Base-by-base conservation (phyloP, 73 alveolate genomes). In the Durusdinium trenchii region DNA sequence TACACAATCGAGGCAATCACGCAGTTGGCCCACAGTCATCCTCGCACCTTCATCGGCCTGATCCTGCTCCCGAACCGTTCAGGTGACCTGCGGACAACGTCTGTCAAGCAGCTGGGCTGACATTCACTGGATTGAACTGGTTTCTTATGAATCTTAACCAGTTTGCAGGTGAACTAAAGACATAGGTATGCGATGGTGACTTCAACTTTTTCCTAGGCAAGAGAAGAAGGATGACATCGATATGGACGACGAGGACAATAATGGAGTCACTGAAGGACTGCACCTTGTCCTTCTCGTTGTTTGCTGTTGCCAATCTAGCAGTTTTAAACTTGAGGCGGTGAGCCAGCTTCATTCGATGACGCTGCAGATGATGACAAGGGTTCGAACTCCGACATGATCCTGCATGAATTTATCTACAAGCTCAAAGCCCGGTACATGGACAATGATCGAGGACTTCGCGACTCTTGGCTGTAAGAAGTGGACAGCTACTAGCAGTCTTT, bases 351-450 rank as follows among this genome's bases (percentile, higher is more conserved):
- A 60, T 1, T 60, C 73, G 73, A 23, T 60, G 73, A 23, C 73
- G n/a, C 73, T 60, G 73, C 73, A 6, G 89, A 79, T 79, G 89
- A 79, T 4, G 28, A 0, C 43, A 79, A 45, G 42, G 23, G 0
- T 0, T 60, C 30, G 30, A 45, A 42, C 1, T 60, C 89, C 1
- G 89, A 79, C 18, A 42, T 26, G 1, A 26, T 79, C 32, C 23
- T 79, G 89, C 89, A 79, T 35, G 89, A 79, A 43, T 79, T 45
- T 20, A 48, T 45, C 57, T 79, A 79, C 89, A 43, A 46, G 62
- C 89, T 79, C 89, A 42, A 79, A 42, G 45, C 43, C 62, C 42
- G 26, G 40, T 79, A 6, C 89, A 2, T 79, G 89, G 89, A 79
- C 43, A 0, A 20, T 14, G 89, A 79, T 6, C 61, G 89, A 20